Evolutionary conservation across 805 yeast species (phyloP).

Genomic region (Phaffomyces opuntiae): DNA sequence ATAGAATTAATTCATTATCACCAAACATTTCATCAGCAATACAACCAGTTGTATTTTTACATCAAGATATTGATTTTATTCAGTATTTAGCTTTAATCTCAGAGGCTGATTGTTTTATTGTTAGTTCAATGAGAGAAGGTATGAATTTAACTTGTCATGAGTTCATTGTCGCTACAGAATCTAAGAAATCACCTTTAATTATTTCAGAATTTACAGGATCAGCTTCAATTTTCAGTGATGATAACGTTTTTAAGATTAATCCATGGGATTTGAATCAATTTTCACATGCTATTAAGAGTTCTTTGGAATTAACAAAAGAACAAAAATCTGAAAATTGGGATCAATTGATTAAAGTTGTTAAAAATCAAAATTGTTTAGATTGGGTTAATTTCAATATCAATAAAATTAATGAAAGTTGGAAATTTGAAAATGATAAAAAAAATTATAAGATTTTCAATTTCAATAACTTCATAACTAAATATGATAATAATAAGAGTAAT

Average conservation of each 20-base stretch:
- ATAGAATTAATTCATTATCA: conserved; percentile 74
- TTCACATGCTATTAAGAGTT: conserved; percentile 52
- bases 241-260: conserved; percentile 72
- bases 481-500: conserved; percentile 23
- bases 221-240: conserved; percentile 60
- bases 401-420: conserved; percentile 48
- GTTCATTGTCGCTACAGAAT: conserved; percentile 67
- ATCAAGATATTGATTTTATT: conserved; percentile 81
- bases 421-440: conserved; percentile 36
- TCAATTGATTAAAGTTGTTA: conserved; percentile 48
- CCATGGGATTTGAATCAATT: conserved; percentile 83
- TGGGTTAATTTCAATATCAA: conserved; percentile 63
- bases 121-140: conserved; percentile 91
- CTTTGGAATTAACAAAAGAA: conserved; percentile 56
- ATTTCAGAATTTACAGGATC: conserved; percentile 94
- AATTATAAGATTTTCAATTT: conserved; percentile 27
- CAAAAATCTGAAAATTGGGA: conserved; percentile 62
- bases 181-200: conserved; percentile 72
- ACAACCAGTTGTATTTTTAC: conserved; percentile 82
- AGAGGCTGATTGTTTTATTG: conserved; percentile 85
- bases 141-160: conserved; percentile 97
- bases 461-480: conserved; percentile 21
- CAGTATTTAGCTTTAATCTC: conserved; percentile 82
- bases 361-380: conserved; percentile 58
- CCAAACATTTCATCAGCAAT: conserved; percentile 57